phyloP scores from a whole-genome alignment of 164 flowering plant genomes.

The Stephania cephalantha region DNA sequence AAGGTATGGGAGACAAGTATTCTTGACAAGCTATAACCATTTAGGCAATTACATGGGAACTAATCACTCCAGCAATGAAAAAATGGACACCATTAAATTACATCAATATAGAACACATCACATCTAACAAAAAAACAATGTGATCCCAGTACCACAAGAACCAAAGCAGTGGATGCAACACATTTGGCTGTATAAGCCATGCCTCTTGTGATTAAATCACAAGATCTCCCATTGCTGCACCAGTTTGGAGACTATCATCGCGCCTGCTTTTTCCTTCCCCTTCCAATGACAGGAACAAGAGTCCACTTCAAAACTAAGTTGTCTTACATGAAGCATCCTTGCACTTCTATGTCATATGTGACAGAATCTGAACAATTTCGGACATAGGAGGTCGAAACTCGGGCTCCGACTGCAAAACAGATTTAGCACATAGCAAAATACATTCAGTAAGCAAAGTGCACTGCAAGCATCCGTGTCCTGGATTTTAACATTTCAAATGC shows the following conservation, averaged over 20 bases:
- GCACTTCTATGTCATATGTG: slow-evolving; percentile 55
- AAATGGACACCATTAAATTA: not conserved
- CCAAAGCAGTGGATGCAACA: not conserved
- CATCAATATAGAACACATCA: not conserved
- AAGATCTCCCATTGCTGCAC: not conserved
- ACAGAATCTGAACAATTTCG: slow-evolving; percentile 76
- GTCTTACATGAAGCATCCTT: slow-evolving; percentile 2
- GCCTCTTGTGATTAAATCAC: not conserved
- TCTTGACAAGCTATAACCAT: not conserved
- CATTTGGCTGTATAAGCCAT: not conserved
- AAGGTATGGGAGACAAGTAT: not conserved
- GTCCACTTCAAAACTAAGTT: not conserved
- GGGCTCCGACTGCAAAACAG: slow-evolving; percentile 61
- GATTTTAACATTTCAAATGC: not conserved
- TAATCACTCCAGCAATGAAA: not conserved
- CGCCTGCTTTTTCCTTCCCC: not conserved
- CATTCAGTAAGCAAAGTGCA: not conserved
- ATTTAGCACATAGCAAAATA: not conserved
- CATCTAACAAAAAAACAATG: not conserved
- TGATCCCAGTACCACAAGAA: not conserved
- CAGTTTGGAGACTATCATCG: not conserved
- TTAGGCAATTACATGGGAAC: not conserved
- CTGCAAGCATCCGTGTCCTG: too few species aligned
- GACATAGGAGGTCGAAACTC: slow-evolving; percentile 95
- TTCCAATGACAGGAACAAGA: not conserved